Evolutionary conservation across 192 early-diverging fungal genomes (phyloP).

Genomic region (Coemansia sp.): DNA sequence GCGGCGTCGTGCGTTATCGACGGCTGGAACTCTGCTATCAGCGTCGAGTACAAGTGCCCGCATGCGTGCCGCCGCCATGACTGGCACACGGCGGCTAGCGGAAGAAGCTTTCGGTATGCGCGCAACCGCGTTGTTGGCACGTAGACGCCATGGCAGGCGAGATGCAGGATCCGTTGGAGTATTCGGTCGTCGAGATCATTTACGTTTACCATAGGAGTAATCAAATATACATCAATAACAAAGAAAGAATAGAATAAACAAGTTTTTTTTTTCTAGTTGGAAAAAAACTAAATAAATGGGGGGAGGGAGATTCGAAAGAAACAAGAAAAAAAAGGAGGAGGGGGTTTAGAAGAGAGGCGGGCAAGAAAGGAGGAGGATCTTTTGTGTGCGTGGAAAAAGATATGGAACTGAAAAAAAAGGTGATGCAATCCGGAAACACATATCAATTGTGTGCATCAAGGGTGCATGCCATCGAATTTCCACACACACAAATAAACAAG

Average conservation of each 20-base stretch:
- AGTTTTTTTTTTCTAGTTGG: too few species aligned
- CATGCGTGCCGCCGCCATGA: constrained; percentile 18
- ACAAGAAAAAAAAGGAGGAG: background rate
- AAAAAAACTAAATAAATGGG: background rate
- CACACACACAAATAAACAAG: too few species aligned
- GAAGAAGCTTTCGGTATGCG: constrained; percentile 11
- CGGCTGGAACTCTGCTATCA: constrained; percentile 28
- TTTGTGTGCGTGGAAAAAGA: too few species aligned
- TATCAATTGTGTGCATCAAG: too few species aligned
- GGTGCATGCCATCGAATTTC: too few species aligned
- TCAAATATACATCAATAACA: background rate
- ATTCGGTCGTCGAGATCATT: constrained; percentile 18
- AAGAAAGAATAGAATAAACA: constrained; percentile 2
- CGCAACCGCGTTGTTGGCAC: constrained; percentile 12
- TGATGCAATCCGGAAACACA: too few species aligned
- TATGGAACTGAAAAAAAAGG: too few species aligned
- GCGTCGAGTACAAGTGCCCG: constrained; percentile 7
- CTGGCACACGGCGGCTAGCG: constrained; percentile 15
- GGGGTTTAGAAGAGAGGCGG: too few species aligned
- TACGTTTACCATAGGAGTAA: background rate
- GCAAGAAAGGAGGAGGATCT: too few species aligned
- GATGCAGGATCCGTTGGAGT: constrained; percentile 17
- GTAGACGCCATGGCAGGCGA: background rate
- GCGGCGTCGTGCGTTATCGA: background rate
- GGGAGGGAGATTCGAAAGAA: background rate